Base-by-base conservation (phyloP, 106 monocot species). In the Agapanthus africanus region DNA sequence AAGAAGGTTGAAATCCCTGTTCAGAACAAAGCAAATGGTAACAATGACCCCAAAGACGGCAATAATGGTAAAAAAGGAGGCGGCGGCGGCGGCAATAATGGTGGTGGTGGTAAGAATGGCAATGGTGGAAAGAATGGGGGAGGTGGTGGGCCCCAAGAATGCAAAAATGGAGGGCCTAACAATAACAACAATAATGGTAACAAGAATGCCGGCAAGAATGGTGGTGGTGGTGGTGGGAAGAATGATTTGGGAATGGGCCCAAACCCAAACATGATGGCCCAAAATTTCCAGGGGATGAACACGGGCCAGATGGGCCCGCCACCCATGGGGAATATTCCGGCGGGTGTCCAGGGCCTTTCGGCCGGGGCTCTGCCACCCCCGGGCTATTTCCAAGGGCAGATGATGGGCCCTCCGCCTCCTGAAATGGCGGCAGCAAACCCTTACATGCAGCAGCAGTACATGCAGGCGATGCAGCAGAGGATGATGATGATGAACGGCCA, bases 401-500 rank as follows among this genome's bases (percentile, higher is more conserved):
- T 40, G 62, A 27, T 40, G 25, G 71, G 44, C 2, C 47, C 62
- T 37, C 56, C 78, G 32, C 38, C 77, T 1, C 38, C 62, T 46
- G 22, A 49, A 41, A 31, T 42, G 28, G 67, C 21, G 0, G 27
- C 42, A 40, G 69, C 34, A 59, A 71, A 62, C 42, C 73, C 74
- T 22, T 71, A 77, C 28, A 76, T 82, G 33, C 80, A 86, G 51
- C 83, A 86, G 70, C 73, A 81, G 68, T 68, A 68, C 68, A 68
- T 68, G 68, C 49, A 46, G 19, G 68, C 68, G 31, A 59, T 18
- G 1, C 81, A 81, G 39, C 71, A 74, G 60, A 65, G 44, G 63
- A 74, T 34, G 76, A 85, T 79, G 88, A 40, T 66, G 70, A 85
- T 85, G 85, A 85, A 81, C 37, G 71, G 81, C 31, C 73, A 77